Conservation (phyloP, 208 protist species). For the Crithidia expoeki region DNA sequence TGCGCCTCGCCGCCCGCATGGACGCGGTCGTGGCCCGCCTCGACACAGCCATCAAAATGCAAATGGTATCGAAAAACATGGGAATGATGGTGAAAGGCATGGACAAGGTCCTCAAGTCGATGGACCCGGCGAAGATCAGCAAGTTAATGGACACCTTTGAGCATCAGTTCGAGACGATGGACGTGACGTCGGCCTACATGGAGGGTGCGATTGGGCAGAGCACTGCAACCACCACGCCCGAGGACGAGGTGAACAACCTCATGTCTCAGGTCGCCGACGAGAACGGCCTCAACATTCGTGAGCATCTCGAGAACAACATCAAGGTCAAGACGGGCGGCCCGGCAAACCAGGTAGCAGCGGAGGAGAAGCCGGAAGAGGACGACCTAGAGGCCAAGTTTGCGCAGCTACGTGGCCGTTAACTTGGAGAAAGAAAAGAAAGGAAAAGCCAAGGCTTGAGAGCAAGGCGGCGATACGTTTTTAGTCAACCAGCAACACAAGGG, state of each 20-base stretch:
- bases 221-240: constrained; percentile 87
- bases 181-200: constrained; percentile 94
- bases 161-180: constrained; percentile 95
- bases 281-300: constrained; percentile 92
- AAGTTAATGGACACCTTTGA: constrained; percentile 98
- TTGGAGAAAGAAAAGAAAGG: constrained; percentile 4
- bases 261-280: constrained; percentile 95
- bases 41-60: constrained; percentile 94
- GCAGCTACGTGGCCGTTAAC: constrained; percentile 65
- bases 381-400: constrained; percentile 75
- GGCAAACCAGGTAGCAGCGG: constrained; percentile 12
- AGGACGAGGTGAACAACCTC: constrained; percentile 88
- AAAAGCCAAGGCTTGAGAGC: too few relatives aligned
- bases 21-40: constrained; percentile 96
- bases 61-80: constrained; percentile 94
- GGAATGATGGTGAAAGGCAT: constrained; percentile 93
- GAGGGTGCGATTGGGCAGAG: constrained; percentile 92
- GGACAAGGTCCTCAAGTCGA: constrained; percentile 92
- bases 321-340: constrained; percentile 27
- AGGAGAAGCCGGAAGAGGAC: constrained; percentile 44
- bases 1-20: constrained; percentile 94
- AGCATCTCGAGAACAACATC: constrained; percentile 47
- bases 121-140: constrained; percentile 93
- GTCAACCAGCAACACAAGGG: too few relatives aligned
- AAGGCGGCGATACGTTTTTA: too few relatives aligned